Base-by-base conservation (phyloP, 805 yeast genomes). In the Lachancea quebecensis region DNA sequence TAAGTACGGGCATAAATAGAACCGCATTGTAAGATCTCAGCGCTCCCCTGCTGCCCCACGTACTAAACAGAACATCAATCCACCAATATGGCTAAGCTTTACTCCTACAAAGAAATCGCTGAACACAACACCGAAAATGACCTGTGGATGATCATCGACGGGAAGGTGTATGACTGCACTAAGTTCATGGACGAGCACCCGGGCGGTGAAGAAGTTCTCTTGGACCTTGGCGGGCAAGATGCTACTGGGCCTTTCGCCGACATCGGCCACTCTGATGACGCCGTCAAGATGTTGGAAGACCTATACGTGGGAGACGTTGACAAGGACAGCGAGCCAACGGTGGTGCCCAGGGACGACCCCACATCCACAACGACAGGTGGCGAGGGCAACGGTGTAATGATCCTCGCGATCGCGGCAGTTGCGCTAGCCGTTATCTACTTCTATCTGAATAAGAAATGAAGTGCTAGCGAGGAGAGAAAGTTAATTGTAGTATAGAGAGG, bases 241-340 rank as follows among this genome's bases (percentile, higher is more conserved):
- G 90, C 89, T 46, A 86, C 96, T 9, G 78, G 77, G 43, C 80
- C 88, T 39, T 76, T 91, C 75, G 79, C 82, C 7, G 97, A 91
- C 58, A 90, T 93, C 62, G 99, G 99, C 31, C 99, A 93, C 70
- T 88, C 98, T 31, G 97, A 90, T 51, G 96, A 90, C 55, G 98
- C 99, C 35, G 80, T 81, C 56, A 93, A 83, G 57, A 73, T 83
- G 55, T 72, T 93, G 58, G 73, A 69, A 38, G 79, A 76, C 35
- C 70, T 88, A 60, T 71, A 76, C 54, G 75, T 93, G 48, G 99
- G 99, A 53, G 81, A 75, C 43, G 73, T 91, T 42, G 90, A 89
- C 59, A 85, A 81, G 39, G 74, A 75, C 34, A 76, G 77, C 51
- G 60, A 57, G 39, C 67, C 66, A n/a, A 58, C 51, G 12, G 50